Evolutionary conservation across 2,329 filamentous ascomycete species (phyloP).

Genomic region (Paraconiothyrium brasiliense): DNA sequence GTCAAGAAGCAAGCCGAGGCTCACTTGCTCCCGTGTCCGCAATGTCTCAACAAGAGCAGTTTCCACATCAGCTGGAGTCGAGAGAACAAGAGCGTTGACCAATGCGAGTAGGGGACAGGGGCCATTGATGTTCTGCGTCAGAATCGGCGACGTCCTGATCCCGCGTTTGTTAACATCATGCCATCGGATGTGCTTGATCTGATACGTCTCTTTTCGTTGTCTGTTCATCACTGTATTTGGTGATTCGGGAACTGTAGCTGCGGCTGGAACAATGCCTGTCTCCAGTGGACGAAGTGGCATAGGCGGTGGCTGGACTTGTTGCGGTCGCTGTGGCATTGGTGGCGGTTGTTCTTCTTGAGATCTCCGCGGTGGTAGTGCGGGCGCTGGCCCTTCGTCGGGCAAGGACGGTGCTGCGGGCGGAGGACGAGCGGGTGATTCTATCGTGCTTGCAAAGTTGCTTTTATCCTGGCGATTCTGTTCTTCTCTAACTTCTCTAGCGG

Average conservation of each 20-base stretch:
- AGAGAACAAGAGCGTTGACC: constrained; percentile 89
- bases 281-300: constrained; percentile 48
- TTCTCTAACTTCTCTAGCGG: constrained; percentile 28
- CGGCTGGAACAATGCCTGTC: constrained; percentile 25
- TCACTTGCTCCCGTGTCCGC: constrained; percentile 84
- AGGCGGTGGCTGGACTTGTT: constrained; percentile 44
- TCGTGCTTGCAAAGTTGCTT: constrained; percentile 22
- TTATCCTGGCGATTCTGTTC: constrained; percentile 38
- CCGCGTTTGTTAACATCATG: constrained; percentile 68
- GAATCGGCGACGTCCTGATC: constrained; percentile 83
- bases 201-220: constrained; percentile 79
- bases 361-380: constrained; percentile 44
- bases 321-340: constrained; percentile 43
- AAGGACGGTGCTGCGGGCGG: constrained; percentile 24
- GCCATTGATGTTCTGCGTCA: constrained; percentile 93
- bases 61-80: constrained; percentile 72
- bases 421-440: constrained; percentile 8
- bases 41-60: constrained; percentile 82
- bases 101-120: constrained; percentile 92
- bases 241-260: constrained; percentile 46
- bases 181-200: constrained; percentile 92
- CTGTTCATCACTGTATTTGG: constrained; percentile 51
- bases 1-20: constrained; percentile 83
- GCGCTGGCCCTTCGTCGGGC: constrained; percentile 37
- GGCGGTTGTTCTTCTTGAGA: constrained; percentile 48